phyloP scores from a whole-genome alignment of 129 eudicot species.

The Flaveria ramosissima region DNA sequence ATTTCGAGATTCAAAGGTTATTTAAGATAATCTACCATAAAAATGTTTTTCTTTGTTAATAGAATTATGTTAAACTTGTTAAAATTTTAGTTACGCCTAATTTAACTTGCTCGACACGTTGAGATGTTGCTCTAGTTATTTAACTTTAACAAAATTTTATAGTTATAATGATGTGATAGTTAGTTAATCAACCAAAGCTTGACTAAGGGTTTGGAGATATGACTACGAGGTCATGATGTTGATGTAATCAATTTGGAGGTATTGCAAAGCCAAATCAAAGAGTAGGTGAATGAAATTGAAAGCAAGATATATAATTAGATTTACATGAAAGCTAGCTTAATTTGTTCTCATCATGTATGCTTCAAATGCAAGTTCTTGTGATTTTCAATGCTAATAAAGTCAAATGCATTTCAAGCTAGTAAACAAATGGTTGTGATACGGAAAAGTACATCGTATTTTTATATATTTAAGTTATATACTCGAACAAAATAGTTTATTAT shows the following conservation, averaged over 20 bases:
- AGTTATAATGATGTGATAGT: not conserved
- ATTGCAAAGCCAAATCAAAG: constrained; percentile 27
- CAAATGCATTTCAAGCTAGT: not conserved
- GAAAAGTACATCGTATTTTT: no score
- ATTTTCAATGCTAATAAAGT: constrained; percentile 24
- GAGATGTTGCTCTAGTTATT: not conserved
- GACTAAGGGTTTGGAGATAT: not conserved
- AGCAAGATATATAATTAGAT: constrained; percentile 22
- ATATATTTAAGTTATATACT: no score
- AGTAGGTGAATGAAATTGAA: constrained; percentile 38
- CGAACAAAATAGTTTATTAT: no score
- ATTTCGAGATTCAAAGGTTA: no score
- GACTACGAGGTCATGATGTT: constrained; percentile 17
- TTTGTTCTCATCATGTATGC: constrained; percentile 32
- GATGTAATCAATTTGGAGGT: constrained; percentile 28
- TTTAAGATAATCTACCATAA: no score
- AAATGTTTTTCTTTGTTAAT: no score
- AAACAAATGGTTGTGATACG: not conserved
- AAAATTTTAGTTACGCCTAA: no score
- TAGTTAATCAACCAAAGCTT: not conserved
- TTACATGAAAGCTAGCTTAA: constrained; percentile 32
- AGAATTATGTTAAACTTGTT: no score
- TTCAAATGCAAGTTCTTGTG: constrained; percentile 37
- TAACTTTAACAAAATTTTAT: not conserved
- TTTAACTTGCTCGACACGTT: not conserved